Base-by-base conservation (phyloP, 23 red algal genomes). In the Gracilaria domingensis region DNA sequence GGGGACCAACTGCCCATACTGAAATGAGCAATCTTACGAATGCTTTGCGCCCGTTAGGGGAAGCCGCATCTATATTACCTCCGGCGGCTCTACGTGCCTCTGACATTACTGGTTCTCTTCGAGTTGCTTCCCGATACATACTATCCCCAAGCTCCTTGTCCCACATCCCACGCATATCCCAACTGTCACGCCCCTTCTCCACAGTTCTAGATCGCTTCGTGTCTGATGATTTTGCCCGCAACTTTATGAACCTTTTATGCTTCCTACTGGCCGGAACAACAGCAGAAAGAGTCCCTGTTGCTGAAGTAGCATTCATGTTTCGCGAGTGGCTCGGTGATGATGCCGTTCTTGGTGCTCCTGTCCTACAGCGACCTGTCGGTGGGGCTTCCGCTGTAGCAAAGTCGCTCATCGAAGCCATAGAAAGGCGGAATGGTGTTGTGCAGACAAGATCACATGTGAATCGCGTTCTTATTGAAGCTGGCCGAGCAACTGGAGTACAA, bases 301-400 rank as follows among this genome's bases (percentile, higher is more conserved):
- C 90, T 56, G 87, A 96, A 60, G 86, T 97, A 34, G 95, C 95
- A 4, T 93, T 88, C 79, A 95, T 95, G 75, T 90, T 96, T 58
- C 49, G 60, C 23, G 94, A 93, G 75, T 92, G 89, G 88, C 59
- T 73, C 11, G 91, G 91, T 39, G 71, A 94, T 50, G 79, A 47
- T 25, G 35, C 35, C 12, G 67, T 83, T 58, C 11, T 13, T 8
- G 66, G 62, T 40, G 61, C 73, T 0, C 85, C 69, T 0, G 79
- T 77, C 21, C 86, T 98, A 26, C 89, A 98, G 29, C 82, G 94
- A 62, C 95, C 95, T 12, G 66, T 94, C 23, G 95, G 95, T 2
- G 95, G 95, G 32, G 73, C 82, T 35, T 83, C 77, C 17, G 91
- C 75, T 1, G 64, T 98, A 45, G 91, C 81, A 29, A 79, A 94